Percentiles rank a stretch among this genome's conserved stretches.
Evolutionary conservation across 2,329 filamentous ascomycete genomes (phyloP).

Genomic region (Diplodia corticola): DNA sequence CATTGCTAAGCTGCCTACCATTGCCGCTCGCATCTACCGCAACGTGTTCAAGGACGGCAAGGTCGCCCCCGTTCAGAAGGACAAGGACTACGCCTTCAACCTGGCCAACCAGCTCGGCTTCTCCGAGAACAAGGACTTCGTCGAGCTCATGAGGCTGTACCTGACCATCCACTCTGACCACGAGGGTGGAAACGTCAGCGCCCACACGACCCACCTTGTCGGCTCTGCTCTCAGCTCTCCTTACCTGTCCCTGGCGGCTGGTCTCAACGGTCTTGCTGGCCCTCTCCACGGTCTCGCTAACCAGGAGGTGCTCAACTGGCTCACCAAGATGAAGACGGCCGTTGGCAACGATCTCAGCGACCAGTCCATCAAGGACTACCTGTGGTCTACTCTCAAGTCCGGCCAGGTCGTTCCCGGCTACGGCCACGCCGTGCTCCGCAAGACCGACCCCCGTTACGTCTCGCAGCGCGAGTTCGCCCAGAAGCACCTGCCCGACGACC

Average conservation of each 20-base stretch:
- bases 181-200: constrained; percentile 98
- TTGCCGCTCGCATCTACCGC: constrained; percentile 98
- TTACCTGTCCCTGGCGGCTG: constrained; percentile 93
- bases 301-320: constrained; percentile 99
- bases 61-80: constrained; percentile 92
- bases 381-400: constrained; percentile 94
- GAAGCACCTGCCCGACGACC: constrained; percentile 90
- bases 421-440: constrained; percentile 97
- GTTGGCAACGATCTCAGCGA: constrained; percentile 95
- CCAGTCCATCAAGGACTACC: constrained; percentile 95
- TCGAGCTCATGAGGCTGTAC: constrained; percentile 98
- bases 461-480: constrained; percentile 97
- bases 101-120: constrained; percentile 99
- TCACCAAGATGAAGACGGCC: constrained; percentile 96
- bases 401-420: constrained; percentile 98
- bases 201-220: constrained; percentile 98
- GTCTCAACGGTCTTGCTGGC: constrained; percentile 96
- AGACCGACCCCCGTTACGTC: constrained; percentile 98
- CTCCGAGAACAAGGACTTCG: constrained; percentile 89
- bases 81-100: constrained; percentile 99
- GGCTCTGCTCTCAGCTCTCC: constrained; percentile 95
- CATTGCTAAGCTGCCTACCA: constrained; percentile 98
- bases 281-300: constrained; percentile 99
- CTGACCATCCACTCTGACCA: constrained; percentile 99
- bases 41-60: constrained; percentile 99